Evolutionary conservation across 176 grass and related monocot species (phyloP), one percentile per base, ranked within the genome.

Genomic region (Lolium perenne): DNA sequence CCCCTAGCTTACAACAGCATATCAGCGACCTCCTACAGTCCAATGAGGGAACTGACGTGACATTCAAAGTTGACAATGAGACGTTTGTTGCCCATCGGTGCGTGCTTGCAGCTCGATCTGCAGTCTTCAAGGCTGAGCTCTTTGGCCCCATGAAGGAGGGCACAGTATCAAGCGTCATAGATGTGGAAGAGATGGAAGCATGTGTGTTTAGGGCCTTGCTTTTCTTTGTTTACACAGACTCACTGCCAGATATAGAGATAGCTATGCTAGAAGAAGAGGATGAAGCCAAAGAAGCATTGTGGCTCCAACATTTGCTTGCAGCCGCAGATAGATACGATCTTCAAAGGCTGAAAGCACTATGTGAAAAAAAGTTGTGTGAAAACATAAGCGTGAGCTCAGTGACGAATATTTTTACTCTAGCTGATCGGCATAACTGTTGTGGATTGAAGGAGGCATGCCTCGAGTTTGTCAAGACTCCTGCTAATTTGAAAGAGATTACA

Each of bases 91-190:
- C 70, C 11, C 70, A 73, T 13, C 20, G 43, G 10, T 73, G 70
- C 70, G 43, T 73, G 11, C 70, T 73, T 2, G 70, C 70, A 0
- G 70, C 70, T 1, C 43, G n/a, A 5, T 73, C 70, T 15, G 43
- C n/a, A 2, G 70, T 48, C 5, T 73, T 73, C 70, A 73, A 48
- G 70, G 70, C 70, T 1, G 70, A 22, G 43, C 43, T 73, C 43
- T 73, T 73, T 48, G 43, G 70, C 43, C 70, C 11, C 38, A 73
- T 73, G 70, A 73, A 47, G 70, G 70, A 73, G n/a, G 70, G 70
- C 5, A 20, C 20, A 13, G 23, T 73, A 3, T 41, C 43, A 14
- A 72, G 69, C 13, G 43, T 48, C 41, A 14, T 73, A 48, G 10
- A 48, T 1, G 45, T 73, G 5, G 70, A 73, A 45, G 41, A 48